Evolutionary conservation across 1,284 basidiomycete species (phyloP).

Genomic region (Blastosporella zonata): DNA sequence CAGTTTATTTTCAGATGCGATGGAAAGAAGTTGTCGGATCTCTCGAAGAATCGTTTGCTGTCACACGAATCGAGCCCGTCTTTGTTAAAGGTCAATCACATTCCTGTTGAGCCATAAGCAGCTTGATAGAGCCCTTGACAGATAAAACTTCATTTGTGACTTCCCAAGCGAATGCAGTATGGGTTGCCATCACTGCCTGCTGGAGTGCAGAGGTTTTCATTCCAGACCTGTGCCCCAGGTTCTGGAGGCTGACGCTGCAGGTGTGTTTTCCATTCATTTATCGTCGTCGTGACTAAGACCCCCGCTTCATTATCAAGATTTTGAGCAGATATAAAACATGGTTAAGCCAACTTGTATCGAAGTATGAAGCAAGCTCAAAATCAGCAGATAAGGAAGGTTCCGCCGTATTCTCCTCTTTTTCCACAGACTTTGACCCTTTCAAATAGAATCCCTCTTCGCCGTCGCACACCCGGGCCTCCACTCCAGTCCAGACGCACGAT

Average conservation of each 20-base stretch:
- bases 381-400: slow-evolving; percentile 25
- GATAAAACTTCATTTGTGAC: slow-evolving; percentile 45
- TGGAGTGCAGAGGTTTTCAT: slow-evolving; percentile 87
- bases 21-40: slow-evolving; percentile 89
- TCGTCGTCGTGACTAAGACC: neutral
- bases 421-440: slow-evolving; percentile 1
- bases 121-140: slow-evolving; percentile 13
- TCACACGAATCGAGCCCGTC: slow-evolving; percentile 41
- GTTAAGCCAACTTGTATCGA: slow-evolving; percentile 49
- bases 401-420: neutral
- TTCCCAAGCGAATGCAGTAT: slow-evolving; percentile 66
- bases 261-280: slow-evolving; percentile 35
- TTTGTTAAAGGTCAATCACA: slow-evolving; percentile 35
- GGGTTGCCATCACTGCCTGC: slow-evolving; percentile 71
- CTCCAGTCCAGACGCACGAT: slow-evolving; percentile 49
- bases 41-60: slow-evolving; percentile 65
- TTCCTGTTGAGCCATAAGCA: neutral
- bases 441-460: slow-evolving; percentile 20
- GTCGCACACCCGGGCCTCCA: slow-evolving; percentile 43
- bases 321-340: slow-evolving; percentile 76
- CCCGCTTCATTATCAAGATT: slow-evolving; percentile 48
- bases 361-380: slow-evolving; percentile 14
- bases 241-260: slow-evolving; percentile 89
- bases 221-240: slow-evolving; percentile 75
- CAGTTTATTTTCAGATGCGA: slow-evolving; percentile 96